Conservation (phyloP, 371 early-diverging fungal species). For the Mucor irregularis region DNA sequence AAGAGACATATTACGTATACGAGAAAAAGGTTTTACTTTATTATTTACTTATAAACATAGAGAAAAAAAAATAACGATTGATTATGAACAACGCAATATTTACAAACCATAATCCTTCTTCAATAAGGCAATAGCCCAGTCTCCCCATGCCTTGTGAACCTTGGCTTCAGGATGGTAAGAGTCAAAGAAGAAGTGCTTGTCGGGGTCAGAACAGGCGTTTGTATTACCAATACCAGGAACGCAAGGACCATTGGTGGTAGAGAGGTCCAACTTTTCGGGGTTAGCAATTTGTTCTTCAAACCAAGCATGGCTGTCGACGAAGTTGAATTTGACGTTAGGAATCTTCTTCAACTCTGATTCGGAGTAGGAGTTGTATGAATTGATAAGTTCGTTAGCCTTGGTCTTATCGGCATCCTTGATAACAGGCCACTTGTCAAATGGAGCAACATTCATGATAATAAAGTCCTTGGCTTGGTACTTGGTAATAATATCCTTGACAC, state of each 20-base stretch:
- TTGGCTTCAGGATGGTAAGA: constrained; percentile 24
- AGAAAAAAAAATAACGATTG: too few species aligned
- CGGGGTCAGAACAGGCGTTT: constrained; percentile 17
- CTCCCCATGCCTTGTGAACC: constrained; percentile 24
- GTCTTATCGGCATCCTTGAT: constrained; percentile 12
- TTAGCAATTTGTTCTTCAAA: constrained; percentile 5
- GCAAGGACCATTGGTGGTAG: constrained; percentile 29
- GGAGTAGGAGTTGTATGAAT: constrained; percentile 14
- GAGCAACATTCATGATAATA: constrained; percentile 14
- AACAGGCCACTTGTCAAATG: constrained; percentile 25
- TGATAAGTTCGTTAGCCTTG: constrained; percentile 1
- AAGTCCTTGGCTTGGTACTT: constrained; percentile 24
- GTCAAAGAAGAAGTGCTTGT: constrained; percentile 22
- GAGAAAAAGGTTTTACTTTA: too few species aligned
- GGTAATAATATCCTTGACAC: constrained; percentile 8
- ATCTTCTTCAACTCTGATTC: constrained; percentile 11
- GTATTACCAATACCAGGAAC: constrained; percentile 27
- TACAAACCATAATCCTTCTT: too few species aligned
- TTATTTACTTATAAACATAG: too few species aligned
- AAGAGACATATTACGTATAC: too few species aligned
- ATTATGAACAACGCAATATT: too few species aligned
- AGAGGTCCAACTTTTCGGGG: constrained; percentile 14
- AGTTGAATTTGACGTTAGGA: constrained; percentile 10
- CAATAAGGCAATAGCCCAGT: constrained; percentile 9
- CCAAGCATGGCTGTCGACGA: constrained; percentile 11